Base-by-base conservation (phyloP, 2,329 filamentous ascomycete species). In the Colletotrichum cereale region DNA sequence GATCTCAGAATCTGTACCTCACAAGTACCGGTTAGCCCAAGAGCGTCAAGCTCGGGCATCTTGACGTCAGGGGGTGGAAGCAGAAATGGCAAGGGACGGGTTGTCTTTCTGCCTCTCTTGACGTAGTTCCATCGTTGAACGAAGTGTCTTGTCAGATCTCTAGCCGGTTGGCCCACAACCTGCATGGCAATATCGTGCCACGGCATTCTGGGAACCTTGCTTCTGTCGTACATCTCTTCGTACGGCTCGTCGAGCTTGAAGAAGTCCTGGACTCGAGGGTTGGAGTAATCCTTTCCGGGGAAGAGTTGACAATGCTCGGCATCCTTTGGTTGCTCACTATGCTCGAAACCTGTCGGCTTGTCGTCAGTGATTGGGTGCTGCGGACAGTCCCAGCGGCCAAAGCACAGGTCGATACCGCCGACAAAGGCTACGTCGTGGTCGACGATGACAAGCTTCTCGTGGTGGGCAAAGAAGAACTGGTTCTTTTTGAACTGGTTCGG, bases 111-210 rank as follows among this genome's bases (percentile, higher is more conserved):
- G 73, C 97, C 95, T 64, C 96, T 92, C 60, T 97, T 89, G 50
- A 99, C 91, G 76, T 98, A 98, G 80, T 98, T 98, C 96, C 96
- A 99, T 72, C 96, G 89, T 81, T 99, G 96, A 5, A 98, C 95
- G 78, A 99, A 99, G 81, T 98, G 96, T 29, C 96, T 90, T 2
- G 95, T 98, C 73, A 98, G 85, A 82, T 99, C 96, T 75, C 96
- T 90, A 16, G 96, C 96, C 3, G 96, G 96, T 80, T 98, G 96
- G 5, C 96, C 96, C 53, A 98, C 95, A 52, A 99, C 92, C 81
- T 98, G 96, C 96, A 99, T 98, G 3, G 92, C 91, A 73, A 99
- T 95, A 80, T 99, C 96, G 78, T 99, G 96, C 96, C 96, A 99
- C 1, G 96, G 96, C 96, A 98, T 99, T 73, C 96, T 88, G 2